Percentiles rank a stretch among this genome's conserved stretches.
Conservation (phyloP, 768 basidiomycete species). For the Termitomyces sp. region DNA sequence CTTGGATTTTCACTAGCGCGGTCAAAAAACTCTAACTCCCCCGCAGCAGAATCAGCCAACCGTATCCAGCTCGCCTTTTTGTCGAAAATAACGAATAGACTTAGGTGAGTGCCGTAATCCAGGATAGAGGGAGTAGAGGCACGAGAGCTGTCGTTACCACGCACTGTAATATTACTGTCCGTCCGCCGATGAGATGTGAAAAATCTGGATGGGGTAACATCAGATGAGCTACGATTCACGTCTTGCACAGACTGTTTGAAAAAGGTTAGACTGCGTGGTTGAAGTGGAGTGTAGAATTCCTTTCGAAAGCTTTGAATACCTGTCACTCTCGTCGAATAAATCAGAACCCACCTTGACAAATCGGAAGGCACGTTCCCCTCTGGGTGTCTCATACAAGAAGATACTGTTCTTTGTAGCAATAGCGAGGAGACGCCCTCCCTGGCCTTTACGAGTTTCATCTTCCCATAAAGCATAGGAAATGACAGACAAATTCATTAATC, state of each 20-base stretch:
- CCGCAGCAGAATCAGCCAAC: conserved; percentile 72
- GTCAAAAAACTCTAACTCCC: conserved; percentile 65
- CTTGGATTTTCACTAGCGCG: conserved; percentile 17
- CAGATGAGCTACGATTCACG: conserved; percentile 34
- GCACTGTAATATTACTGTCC: conserved; percentile 33
- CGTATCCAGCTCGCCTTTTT: conserved; percentile 86
- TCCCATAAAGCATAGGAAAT: conserved; percentile 65
- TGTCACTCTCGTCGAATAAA: neutral
- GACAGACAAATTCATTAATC: conserved; percentile 52
- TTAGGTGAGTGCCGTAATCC: conserved; percentile 65
- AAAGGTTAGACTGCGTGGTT: conserved; percentile 61
- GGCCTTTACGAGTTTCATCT: conserved; percentile 42
- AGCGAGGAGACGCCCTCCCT: conserved; percentile 55
- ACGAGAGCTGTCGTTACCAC: conserved; percentile 23
- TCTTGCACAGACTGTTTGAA: conserved; percentile 64
- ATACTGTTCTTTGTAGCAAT: conserved; percentile 72
- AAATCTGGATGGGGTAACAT: conserved; percentile 25
- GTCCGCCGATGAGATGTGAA: conserved; percentile 34
- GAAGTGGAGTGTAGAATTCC: conserved; percentile 82
- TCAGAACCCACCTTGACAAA: conserved; percentile 60
- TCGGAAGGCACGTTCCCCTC: conserved; percentile 75
- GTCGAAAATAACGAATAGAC: conserved; percentile 80
- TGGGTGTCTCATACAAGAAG: conserved; percentile 74
- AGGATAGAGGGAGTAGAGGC: conserved; percentile 24
- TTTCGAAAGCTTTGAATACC: conserved; percentile 18